Conservation (phyloP, 768 basidiomycete genomes). For the Paxillus rubicundulus region DNA sequence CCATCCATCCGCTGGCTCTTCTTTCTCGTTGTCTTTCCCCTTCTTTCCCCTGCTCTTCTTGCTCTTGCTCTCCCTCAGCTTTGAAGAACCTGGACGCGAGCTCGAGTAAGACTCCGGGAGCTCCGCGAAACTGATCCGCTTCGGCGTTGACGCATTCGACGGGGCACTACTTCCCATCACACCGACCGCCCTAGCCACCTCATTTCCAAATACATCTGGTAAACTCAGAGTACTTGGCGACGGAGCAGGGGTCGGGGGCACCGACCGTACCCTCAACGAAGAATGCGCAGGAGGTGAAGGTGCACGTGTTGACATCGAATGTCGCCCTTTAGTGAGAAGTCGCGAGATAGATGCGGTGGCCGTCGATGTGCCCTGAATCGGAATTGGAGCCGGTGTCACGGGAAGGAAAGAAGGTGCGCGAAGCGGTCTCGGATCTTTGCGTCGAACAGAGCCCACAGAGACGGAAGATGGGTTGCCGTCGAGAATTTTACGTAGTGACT, state of each 20-base stretch:
- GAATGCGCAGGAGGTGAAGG: slow-evolving; percentile 59
- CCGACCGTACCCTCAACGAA: slow-evolving; percentile 40
- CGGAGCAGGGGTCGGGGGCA: slow-evolving; percentile 36
- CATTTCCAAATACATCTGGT: slow-evolving; percentile 28
- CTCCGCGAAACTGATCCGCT: slow-evolving; percentile 76
- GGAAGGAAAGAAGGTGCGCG: slow-evolving; percentile 34
- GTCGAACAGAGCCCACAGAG: slow-evolving; percentile 17
- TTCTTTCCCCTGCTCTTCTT: slow-evolving; percentile 34
- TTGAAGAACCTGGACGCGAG: slow-evolving; percentile 32
- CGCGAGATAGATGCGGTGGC: slow-evolving; percentile 78
- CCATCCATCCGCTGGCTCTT: slow-evolving; percentile 22
- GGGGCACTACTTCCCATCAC: slow-evolving; percentile 40
- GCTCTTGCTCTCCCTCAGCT: slow-evolving; percentile 31
- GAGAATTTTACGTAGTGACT: slow-evolving; percentile 68
- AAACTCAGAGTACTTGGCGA: slow-evolving; percentile 31
- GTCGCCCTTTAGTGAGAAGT: slow-evolving; percentile 63
- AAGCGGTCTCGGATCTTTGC: slow-evolving; percentile 8
- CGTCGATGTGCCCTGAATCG: slow-evolving; percentile 59
- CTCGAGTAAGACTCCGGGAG: slow-evolving; percentile 64
- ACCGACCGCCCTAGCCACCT: slow-evolving; percentile 30
- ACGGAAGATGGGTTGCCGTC: slow-evolving; percentile 44
- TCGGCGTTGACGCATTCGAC: slow-evolving; percentile 59
- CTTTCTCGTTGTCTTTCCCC: slow-evolving; percentile 31
- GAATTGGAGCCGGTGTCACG: slow-evolving; percentile 47
- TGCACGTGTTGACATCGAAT: slow-evolving; percentile 60